Evolutionary conservation across 164 flowering plant genomes (phyloP).

Genomic region (Aristolochia fimbriata): DNA sequence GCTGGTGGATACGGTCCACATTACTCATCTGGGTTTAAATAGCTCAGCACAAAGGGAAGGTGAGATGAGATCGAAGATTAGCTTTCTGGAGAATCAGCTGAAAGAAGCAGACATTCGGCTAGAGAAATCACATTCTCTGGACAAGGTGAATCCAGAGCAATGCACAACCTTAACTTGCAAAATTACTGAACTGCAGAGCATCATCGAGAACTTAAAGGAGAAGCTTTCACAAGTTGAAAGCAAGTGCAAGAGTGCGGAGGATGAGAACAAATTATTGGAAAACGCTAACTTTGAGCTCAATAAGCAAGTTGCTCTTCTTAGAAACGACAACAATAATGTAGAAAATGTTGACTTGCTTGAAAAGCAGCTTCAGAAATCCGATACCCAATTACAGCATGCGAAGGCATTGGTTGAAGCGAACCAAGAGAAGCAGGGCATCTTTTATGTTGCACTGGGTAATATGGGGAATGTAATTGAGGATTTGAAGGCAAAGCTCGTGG

Average conservation of each 20-base stretch:
- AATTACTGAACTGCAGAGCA: slow-evolving; percentile 32
- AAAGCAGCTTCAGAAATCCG: slow-evolving; percentile 30
- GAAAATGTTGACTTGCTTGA: slow-evolving; percentile 11
- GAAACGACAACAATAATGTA: slow-evolving; percentile 22
- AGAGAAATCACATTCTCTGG: slow-evolving; percentile 17
- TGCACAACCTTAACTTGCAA: slow-evolving; percentile 14
- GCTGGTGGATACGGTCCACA: slow-evolving; percentile 38
- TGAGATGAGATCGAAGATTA: slow-evolving; percentile 37
- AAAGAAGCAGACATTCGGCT: slow-evolving; percentile 29
- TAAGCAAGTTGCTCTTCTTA: slow-evolving; percentile 44
- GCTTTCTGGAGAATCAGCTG: slow-evolving; percentile 34
- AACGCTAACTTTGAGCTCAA: slow-evolving; percentile 43
- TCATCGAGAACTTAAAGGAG: slow-evolving; percentile 29
- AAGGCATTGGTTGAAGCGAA: slow-evolving; percentile 24
- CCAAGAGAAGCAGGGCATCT: slow-evolving; percentile 21
- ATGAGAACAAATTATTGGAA: slow-evolving; percentile 26
- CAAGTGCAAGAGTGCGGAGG: slow-evolving; percentile 46
- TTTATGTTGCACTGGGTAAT: slow-evolving; percentile 24
- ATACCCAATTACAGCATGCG: slow-evolving; percentile 23
- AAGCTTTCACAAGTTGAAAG: slow-evolving; percentile 29
- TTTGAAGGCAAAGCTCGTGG: slow-evolving; percentile 28
- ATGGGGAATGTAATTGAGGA: slow-evolving; percentile 35
- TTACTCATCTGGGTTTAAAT: slow-evolving; percentile 47
- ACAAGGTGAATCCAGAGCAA: slow-evolving; percentile 28
- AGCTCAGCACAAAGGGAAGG: slow-evolving; percentile 36